phyloP scores from a whole-genome alignment of 192 early-diverging fungal genomes.

The Lobulomyces angularis region DNA sequence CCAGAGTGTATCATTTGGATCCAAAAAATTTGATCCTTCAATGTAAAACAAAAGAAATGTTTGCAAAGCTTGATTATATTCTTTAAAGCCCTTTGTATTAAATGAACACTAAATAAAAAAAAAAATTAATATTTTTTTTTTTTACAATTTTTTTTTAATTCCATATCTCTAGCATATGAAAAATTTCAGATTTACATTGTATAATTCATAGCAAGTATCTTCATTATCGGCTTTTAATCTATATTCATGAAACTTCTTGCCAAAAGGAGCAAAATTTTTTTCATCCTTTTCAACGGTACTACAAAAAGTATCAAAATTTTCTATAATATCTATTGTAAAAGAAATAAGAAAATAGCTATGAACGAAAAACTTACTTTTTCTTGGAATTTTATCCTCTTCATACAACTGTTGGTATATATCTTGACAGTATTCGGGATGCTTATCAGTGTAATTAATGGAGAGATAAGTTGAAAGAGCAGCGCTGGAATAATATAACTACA shows the following conservation, averaged over 20 bases:
- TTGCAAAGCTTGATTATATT: slow-evolving; percentile 70
- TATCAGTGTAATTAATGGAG: too few species aligned
- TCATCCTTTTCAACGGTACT: slow-evolving; percentile 47
- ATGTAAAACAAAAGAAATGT: slow-evolving; percentile 73
- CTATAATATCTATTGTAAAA: slow-evolving; percentile 25
- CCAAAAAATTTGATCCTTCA: slow-evolving; percentile 79
- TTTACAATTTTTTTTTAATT: too few species aligned
- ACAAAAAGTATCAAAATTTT: slow-evolving; percentile 52
- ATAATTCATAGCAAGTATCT: slow-evolving; percentile 31
- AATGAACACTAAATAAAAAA: slow-evolving; percentile 38
- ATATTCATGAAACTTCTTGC: slow-evolving; percentile 68
- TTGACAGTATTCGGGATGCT: too few species aligned
- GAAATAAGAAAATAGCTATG: neutral
- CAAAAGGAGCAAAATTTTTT: slow-evolving; percentile 57
- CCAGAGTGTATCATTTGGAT: slow-evolving; percentile 75
- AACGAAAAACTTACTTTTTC: neutral
- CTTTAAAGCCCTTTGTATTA: slow-evolving; percentile 46
- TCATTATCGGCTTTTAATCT: slow-evolving; percentile 19
- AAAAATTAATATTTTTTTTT: neutral
- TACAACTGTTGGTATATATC: too few species aligned
- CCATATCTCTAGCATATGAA: neutral
- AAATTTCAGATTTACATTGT: slow-evolving; percentile 34
- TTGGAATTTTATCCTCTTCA: slow-evolving; percentile 1
- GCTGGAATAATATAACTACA: slow-evolving; percentile 61
- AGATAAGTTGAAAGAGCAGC: slow-evolving; percentile 68